phyloP scores from a whole-genome alignment of 1,284 basidiomycete genomes.

The Sparassis latifolia region DNA sequence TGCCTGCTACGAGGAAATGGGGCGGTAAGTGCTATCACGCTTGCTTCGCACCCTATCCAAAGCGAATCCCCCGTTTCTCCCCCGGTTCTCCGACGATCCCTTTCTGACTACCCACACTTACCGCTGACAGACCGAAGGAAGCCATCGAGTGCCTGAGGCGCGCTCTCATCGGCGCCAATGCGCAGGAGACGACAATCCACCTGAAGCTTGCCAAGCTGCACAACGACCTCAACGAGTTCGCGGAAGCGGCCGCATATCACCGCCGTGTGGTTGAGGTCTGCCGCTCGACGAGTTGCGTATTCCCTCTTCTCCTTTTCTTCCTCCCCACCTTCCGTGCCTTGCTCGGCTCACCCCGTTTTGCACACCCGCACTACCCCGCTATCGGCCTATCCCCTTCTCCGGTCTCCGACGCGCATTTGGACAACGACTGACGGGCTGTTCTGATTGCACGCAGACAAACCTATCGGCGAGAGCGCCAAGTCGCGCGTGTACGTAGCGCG shows the following conservation, averaged over 20 bases:
- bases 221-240: constrained; percentile 55
- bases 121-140: constrained; percentile 57
- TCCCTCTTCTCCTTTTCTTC: constrained; percentile 3
- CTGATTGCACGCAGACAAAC: constrained; percentile 40
- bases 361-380: not conserved
- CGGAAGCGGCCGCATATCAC: constrained; percentile 68
- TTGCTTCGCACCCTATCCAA: not conserved
- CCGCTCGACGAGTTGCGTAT: constrained; percentile 39
- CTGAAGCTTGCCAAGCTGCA: constrained; percentile 77
- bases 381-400: constrained; percentile 2
- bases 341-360: not conserved
- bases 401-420: not conserved
- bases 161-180: constrained; percentile 80
- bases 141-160: constrained; percentile 87
- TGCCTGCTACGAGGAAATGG: constrained; percentile 89
- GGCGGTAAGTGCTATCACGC: constrained; percentile 42
- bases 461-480: constrained; percentile 68
- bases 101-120: constrained; percentile 8
- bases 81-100: too few relatives aligned
- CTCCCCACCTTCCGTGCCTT: not conserved
- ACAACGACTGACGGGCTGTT: not conserved
- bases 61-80: too few relatives aligned
- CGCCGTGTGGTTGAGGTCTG: constrained; percentile 72
- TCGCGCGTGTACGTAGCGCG: constrained; percentile 80
- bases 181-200: constrained; percentile 70